A percentile compares a stretch with the other conserved stretches of the same genome.
Evolutionary conservation across 371 early-diverging fungal species (phyloP).

Genomic region (Mycotypha africana): DNA sequence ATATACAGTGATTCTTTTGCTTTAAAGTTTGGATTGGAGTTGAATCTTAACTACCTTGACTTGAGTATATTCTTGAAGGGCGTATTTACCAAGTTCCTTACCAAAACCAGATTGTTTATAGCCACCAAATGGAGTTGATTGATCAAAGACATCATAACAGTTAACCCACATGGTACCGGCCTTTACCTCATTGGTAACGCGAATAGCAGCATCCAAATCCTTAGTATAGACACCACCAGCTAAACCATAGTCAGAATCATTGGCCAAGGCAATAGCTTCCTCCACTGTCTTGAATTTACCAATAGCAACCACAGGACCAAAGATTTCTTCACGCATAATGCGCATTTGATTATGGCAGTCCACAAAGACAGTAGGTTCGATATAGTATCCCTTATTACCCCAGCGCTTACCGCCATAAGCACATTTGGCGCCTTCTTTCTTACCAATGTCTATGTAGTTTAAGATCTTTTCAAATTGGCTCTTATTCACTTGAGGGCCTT

Average conservation of each 20-base stretch:
- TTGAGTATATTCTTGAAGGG: constrained; percentile 64
- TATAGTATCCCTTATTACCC: constrained; percentile 69
- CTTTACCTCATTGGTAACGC: constrained; percentile 55
- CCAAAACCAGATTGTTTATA: constrained; percentile 84
- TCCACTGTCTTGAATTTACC: constrained; percentile 69
- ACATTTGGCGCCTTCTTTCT: constrained; percentile 54
- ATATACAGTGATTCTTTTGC: neutral
- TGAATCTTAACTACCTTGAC: constrained; percentile 58
- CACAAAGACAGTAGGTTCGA: constrained; percentile 75
- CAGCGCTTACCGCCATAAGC: constrained; percentile 66
- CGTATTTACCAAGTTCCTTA: constrained; percentile 72
- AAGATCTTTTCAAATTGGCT: constrained; percentile 72
- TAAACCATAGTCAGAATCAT: constrained; percentile 76
- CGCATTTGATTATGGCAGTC: constrained; percentile 60
- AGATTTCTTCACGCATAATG: constrained; percentile 83
- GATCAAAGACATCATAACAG: constrained; percentile 38
- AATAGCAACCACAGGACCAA: constrained; percentile 88
- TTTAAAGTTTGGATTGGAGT: neutral
- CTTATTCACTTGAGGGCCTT: constrained; percentile 76
- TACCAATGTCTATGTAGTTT: constrained; percentile 55
- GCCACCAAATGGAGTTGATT: constrained; percentile 82
- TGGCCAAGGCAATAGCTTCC: constrained; percentile 74
- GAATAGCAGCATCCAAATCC: constrained; percentile 56
- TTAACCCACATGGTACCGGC: constrained; percentile 63
- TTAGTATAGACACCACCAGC: constrained; percentile 84